Percentiles rank a stretch among this genome's conserved stretches.
phyloP scores from a whole-genome alignment of 2,329 filamentous ascomycete species.

The Colletotrichum musae region DNA sequence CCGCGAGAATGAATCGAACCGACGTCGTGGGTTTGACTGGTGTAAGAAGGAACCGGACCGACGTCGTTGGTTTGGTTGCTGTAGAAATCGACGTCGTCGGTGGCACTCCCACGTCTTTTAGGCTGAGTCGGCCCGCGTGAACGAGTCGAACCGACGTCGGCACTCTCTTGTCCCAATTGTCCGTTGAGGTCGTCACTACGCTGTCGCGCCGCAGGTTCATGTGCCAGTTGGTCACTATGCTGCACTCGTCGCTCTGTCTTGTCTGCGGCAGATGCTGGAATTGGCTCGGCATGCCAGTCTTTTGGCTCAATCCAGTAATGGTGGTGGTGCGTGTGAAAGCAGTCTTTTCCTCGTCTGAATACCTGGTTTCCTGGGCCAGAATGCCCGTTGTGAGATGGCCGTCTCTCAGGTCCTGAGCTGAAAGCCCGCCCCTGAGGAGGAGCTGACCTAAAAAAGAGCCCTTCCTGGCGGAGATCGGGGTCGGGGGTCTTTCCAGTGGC shows the following conservation, averaged over 20 bases:
- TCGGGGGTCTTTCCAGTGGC: neutral
- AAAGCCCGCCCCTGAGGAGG: constrained; percentile 30
- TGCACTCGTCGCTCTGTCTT: constrained; percentile 25
- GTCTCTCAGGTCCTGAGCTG: neutral
- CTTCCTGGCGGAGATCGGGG: neutral
- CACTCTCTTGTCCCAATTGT: neutral
- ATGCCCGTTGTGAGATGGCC: neutral
- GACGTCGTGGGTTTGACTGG: constrained; percentile 8
- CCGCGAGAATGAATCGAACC: neutral
- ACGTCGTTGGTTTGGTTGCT: too few relatives aligned
- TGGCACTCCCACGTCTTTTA: too few relatives aligned
- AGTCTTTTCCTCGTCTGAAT: constrained; percentile 50
- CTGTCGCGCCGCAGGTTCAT: constrained; percentile 12
- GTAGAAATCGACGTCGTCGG: too few relatives aligned
- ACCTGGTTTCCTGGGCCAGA: neutral
- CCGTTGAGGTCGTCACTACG: constrained; percentile 36
- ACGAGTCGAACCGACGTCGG: neutral
- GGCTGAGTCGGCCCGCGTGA: neutral
- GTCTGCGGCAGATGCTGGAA: constrained; percentile 6
- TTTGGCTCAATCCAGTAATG: constrained; percentile 69
- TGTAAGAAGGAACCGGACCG: too few relatives aligned
- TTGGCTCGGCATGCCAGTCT: constrained; percentile 16
- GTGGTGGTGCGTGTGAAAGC: constrained; percentile 73
- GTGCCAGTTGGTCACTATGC: constrained; percentile 25
- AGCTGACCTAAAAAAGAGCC: constrained; percentile 44